These are phyloP conservation scores for Gossypium gossypioides DNA, from an alignment of 441 rosid species.

Conservation along the genomic window DNA sequence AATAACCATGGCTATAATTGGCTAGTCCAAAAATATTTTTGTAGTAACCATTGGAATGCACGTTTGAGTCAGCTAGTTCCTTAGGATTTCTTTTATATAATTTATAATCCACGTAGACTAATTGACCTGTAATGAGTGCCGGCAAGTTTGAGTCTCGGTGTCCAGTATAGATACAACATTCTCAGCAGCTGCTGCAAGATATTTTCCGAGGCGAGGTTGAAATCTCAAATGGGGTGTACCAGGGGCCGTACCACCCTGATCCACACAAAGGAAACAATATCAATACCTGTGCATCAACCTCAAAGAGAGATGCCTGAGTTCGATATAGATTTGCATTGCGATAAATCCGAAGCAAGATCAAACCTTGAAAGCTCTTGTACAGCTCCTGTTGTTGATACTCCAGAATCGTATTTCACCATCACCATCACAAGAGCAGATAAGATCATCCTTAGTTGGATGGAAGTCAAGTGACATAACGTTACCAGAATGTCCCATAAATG, in stretches of 20 bases:
- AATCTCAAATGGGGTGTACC: slow-evolving; percentile 78
- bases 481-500: slow-evolving; percentile 65
- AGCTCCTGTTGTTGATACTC: slow-evolving; percentile 77
- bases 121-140: slow-evolving; percentile 69
- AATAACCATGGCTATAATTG: too few relatives aligned
- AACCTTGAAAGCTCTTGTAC: slow-evolving; percentile 77
- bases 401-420: slow-evolving; percentile 85
- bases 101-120: background rate
- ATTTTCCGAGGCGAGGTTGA: slow-evolving; percentile 73
- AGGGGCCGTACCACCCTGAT: slow-evolving; percentile 70
- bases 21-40: too few relatives aligned
- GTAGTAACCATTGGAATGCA: too few relatives aligned
- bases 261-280: background rate
- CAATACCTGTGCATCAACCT: background rate
- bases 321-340: background rate
- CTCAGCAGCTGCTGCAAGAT: slow-evolving; percentile 82
- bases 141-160: slow-evolving; percentile 67
- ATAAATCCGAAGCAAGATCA: background rate
- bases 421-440: slow-evolving; percentile 79
- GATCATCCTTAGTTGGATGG: slow-evolving; percentile 81
- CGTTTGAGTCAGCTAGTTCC: background rate
- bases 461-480: slow-evolving; percentile 79
- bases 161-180: slow-evolving; percentile 77
- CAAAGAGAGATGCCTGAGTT: background rate
- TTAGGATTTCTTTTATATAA: background rate